Conservation (phyloP, 345 rosid species). For the Nasturtium officinale region DNA sequence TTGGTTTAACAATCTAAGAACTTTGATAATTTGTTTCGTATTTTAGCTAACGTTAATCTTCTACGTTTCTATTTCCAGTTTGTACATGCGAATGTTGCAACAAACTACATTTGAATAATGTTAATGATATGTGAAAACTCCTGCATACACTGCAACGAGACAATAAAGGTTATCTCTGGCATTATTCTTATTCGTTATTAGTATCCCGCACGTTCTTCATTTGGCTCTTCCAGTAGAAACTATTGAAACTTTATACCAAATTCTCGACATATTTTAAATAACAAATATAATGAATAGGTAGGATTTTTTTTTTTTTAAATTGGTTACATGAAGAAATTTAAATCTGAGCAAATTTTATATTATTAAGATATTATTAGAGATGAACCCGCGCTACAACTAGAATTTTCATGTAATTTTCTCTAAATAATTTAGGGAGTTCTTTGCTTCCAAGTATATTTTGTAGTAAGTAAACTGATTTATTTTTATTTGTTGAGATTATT, state of each 20-base stretch:
- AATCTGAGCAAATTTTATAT: background rate
- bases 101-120: constrained; percentile 27
- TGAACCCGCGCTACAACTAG: too few relatives aligned
- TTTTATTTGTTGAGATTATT: background rate
- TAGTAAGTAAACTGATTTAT: background rate
- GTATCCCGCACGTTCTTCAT: constrained; percentile 32
- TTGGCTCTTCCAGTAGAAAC: constrained; percentile 24
- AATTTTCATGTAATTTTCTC: too few relatives aligned
- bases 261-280: background rate
- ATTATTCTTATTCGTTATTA: constrained; percentile 29
- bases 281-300: background rate
- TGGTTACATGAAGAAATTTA: background rate
- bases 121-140: constrained; percentile 21
- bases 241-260: background rate
- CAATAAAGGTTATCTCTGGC: constrained; percentile 25
- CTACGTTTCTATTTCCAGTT: constrained; percentile 24
- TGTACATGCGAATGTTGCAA: constrained; percentile 12
- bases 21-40: constrained; percentile 23
- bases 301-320: background rate
- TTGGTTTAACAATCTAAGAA: constrained; percentile 43
- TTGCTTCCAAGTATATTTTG: too few relatives aligned
- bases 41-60: constrained; percentile 14
- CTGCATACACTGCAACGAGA: constrained; percentile 34
- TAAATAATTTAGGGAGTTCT: background rate
- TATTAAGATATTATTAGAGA: background rate